Percentiles rank a stretch among this genome's conserved stretches.
These are phyloP conservation scores for Sclerotinia subarctica DNA, from an alignment of 2,329 filamentous ascomycete genomes.

Conservation along the genomic window DNA sequence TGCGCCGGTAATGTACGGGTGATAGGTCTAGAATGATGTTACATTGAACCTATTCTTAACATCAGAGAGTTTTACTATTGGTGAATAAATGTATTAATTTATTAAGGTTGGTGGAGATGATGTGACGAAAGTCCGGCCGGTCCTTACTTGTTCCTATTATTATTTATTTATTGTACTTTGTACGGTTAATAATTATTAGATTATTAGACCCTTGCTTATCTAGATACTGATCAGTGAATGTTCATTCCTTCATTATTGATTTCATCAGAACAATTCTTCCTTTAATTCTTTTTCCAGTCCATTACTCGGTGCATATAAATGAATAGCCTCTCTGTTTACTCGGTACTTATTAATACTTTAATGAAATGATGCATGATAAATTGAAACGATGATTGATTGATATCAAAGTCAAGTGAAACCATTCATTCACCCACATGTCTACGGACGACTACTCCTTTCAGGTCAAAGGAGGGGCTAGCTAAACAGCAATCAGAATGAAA, in stretches of 20 bases:
- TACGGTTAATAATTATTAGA: neutral
- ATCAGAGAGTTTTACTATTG: neutral
- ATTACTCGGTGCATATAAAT: neutral
- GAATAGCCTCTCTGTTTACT: too few relatives aligned
- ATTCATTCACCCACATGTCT: neutral
- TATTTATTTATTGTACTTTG: neutral
- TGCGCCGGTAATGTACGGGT: neutral
- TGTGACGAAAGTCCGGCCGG: neutral
- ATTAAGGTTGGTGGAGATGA: neutral
- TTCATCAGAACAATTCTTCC: neutral
- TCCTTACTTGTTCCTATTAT: neutral
- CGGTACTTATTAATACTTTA: too few relatives aligned
- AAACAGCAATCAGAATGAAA: neutral
- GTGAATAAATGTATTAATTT: neutral
- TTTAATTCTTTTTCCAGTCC: neutral
- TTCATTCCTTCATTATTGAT: neutral
- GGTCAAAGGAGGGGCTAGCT: neutral
- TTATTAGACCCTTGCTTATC: too few relatives aligned
- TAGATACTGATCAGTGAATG: too few relatives aligned
- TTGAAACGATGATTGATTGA: constrained; percentile 18
- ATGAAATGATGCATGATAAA: constrained; percentile 3
- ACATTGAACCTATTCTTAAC: neutral
- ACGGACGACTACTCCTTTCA: neutral
- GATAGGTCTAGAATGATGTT: neutral
- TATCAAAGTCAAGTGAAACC: constrained; percentile 13